Conservation (phyloP, 1,284 basidiomycete genomes). For the Butyriboletus appendiculatus region DNA sequence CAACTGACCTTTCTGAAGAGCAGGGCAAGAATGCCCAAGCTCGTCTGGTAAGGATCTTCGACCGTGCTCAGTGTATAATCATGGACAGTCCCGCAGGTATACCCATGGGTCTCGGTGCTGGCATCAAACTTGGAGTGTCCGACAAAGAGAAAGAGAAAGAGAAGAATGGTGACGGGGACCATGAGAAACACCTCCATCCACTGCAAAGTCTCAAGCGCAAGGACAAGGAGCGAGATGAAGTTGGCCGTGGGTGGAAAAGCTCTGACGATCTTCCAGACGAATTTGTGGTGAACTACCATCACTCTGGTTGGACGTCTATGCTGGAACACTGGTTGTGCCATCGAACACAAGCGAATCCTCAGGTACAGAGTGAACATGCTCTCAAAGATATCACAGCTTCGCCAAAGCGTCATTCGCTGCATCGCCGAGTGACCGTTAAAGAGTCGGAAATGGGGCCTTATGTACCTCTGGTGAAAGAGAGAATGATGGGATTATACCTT, state of each 20-base stretch:
- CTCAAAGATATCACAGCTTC: conserved; percentile 22
- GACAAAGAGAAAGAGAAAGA: conserved; percentile 55
- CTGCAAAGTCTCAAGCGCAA: conserved; percentile 32
- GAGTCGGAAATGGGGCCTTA: conserved; percentile 67
- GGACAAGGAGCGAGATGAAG: conserved; percentile 41
- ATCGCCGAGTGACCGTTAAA: conserved; percentile 40
- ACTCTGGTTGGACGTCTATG: conserved; percentile 68
- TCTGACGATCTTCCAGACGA: conserved; percentile 40
- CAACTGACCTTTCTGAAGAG: conserved; percentile 44
- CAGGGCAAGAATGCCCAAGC: conserved; percentile 83
- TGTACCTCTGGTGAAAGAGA: conserved; percentile 78
- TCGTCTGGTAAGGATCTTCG: conserved; percentile 49
- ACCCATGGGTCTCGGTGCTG: conserved; percentile 76
- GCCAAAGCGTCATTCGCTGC: conserved; percentile 30
- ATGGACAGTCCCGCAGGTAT: conserved; percentile 47
- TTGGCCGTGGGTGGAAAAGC: conserved; percentile 35
- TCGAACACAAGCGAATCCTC: conserved; percentile 37
- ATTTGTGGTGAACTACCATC: conserved; percentile 28
- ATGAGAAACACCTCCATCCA: conserved; percentile 32
- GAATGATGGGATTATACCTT: conserved; percentile 87
- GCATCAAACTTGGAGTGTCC: conserved; percentile 55
- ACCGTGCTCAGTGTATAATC: background rate
- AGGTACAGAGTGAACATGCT: conserved; percentile 15
- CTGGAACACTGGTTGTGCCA: conserved; percentile 73
- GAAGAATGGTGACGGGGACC: conserved; percentile 38